Percentiles rank a stretch among this genome's conserved stretches.
Conservation (phyloP, 768 basidiomycete genomes). For the Crucibulum laeve region DNA sequence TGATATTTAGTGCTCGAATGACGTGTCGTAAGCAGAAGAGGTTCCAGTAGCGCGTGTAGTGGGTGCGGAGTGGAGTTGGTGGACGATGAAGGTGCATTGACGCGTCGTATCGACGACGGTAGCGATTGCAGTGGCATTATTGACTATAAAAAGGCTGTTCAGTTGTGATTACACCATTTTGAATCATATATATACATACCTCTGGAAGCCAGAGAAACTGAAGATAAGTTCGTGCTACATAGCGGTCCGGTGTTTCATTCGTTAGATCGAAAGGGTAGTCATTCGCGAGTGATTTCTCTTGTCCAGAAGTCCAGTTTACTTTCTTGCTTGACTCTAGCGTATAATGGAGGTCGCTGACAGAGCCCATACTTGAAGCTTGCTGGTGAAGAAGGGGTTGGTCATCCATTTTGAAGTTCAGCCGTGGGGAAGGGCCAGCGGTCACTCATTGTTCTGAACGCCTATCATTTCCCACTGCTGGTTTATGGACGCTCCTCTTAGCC, state of each 20-base stretch:
- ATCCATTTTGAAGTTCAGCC: too few species aligned
- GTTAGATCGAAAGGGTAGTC: constrained; percentile 53
- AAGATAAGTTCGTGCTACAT: constrained; percentile 60
- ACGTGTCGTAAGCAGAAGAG: constrained; percentile 58
- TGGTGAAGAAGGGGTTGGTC: too few species aligned
- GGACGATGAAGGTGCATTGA: constrained; percentile 29
- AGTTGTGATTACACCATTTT: not conserved
- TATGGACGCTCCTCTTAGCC: too few species aligned
- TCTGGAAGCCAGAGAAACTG: constrained; percentile 80
- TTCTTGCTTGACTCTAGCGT: not conserved
- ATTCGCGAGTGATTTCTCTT: constrained; percentile 51
- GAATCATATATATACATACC: constrained; percentile 29
- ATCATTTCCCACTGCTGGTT: too few species aligned
- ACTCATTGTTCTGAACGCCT: too few species aligned
- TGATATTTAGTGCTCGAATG: constrained; percentile 57
- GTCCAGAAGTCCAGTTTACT: constrained; percentile 46
- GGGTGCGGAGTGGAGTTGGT: constrained; percentile 37
- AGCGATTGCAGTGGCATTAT: constrained; percentile 64
- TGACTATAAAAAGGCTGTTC: constrained; percentile 37
- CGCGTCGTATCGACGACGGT: constrained; percentile 50
- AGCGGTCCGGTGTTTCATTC: constrained; percentile 49
- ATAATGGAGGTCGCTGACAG: too few species aligned
- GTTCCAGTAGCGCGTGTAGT: constrained; percentile 55
- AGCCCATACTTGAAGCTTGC: too few species aligned
- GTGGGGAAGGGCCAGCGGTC: too few species aligned